Conservation (phyloP, 768 basidiomycete species). For the Hericium coralloides region DNA sequence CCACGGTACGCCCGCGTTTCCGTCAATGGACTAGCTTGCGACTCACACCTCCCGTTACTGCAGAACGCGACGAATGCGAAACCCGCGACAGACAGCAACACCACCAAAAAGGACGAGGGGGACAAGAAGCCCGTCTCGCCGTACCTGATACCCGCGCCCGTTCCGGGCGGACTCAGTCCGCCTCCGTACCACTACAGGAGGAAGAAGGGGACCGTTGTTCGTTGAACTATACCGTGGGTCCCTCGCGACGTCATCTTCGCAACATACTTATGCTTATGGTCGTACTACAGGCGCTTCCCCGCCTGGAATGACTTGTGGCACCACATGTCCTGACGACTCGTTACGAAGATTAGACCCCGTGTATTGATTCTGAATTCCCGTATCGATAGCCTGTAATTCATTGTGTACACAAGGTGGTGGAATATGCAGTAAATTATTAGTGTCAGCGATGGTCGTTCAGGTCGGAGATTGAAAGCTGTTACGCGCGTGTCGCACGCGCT, state of each 20-base stretch:
- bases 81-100: no score
- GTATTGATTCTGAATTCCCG: neutral
- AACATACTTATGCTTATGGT: neutral
- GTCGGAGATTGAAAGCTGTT: conserved; percentile 13
- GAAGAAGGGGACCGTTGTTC: conserved; percentile 5
- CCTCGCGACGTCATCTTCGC: no score
- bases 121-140: conserved; percentile 3
- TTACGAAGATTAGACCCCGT: neutral
- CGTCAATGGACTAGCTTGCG: no score
- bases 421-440: no score
- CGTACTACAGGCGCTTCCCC: neutral
- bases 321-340: no score
- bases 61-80: no score
- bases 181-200: conserved; percentile 13
- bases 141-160: conserved; percentile 8
- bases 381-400: neutral
- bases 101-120: neutral
- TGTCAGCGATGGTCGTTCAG: neutral
- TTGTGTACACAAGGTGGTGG: neutral
- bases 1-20: no score
- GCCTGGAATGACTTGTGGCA: no score
- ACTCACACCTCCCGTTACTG: no score
- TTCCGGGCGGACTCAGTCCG: conserved; percentile 14
- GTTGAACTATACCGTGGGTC: neutral
- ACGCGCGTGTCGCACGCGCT: neutral